Conservation (phyloP, 345 rosid species). For the Heritiera littoralis region DNA sequence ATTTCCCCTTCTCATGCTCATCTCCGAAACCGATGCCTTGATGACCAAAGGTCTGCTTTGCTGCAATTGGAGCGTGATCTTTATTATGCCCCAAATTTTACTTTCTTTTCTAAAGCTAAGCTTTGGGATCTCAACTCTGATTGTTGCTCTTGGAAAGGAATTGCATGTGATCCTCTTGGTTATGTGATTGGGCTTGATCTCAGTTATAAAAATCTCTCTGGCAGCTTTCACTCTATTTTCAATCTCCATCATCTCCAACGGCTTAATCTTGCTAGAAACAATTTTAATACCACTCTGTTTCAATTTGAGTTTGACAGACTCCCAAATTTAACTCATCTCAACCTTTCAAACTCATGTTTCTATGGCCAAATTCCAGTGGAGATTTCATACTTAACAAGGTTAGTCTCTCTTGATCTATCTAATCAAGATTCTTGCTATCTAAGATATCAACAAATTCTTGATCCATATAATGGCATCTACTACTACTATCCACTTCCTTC, state of each 20-base stretch:
- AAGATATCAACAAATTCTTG: neutral
- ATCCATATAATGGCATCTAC: too few relatives aligned
- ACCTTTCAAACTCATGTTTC: too few relatives aligned
- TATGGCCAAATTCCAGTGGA: too few relatives aligned
- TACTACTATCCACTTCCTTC: too few relatives aligned
- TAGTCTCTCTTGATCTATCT: slow-evolving; percentile 2
- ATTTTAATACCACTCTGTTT: neutral
- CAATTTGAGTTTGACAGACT: neutral
- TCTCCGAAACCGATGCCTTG: neutral
- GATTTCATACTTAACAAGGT: too few relatives aligned
- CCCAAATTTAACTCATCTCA: too few relatives aligned
- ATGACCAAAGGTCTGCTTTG: neutral
- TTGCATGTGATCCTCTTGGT: too few relatives aligned
- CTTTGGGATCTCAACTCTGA: neutral
- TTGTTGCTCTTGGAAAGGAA: too few relatives aligned
- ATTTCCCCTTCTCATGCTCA: neutral
- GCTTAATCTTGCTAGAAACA: neutral
- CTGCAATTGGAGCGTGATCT: neutral
- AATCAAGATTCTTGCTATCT: neutral
- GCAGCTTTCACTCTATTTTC: neutral
- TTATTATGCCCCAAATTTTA: neutral
- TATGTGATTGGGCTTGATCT: too few relatives aligned
- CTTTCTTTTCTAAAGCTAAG: neutral
- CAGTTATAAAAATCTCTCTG: neutral
- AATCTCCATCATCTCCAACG: neutral